Evolutionary conservation across 306 rosid genomes (phyloP).

Genomic region (Quercus aquifolioides): DNA sequence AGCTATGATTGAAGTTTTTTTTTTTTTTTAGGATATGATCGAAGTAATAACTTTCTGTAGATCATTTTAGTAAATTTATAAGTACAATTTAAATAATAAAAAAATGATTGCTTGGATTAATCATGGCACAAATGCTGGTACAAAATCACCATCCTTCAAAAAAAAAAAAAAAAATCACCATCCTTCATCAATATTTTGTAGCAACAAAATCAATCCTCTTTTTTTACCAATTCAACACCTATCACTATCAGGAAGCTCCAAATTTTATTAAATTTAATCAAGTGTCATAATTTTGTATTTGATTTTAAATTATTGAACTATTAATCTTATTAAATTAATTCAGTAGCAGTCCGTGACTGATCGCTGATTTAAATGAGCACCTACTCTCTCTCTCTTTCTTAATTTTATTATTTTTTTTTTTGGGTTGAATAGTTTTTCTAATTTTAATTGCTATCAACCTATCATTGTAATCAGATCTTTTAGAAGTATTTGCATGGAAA

Average conservation of each 20-base stretch:
- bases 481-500: too few species aligned
- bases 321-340: neutral
- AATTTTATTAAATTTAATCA: neutral
- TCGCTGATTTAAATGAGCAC: neutral
- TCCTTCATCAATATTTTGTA: neutral
- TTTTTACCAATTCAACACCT: neutral
- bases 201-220: neutral
- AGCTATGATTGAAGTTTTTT: too few species aligned
- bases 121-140: neutral
- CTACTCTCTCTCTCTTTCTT: neutral
- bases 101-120: neutral
- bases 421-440: too few species aligned
- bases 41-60: neutral
- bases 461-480: too few species aligned
- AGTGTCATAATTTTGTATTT: neutral
- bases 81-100: too few species aligned
- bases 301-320: too few species aligned
- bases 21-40: too few species aligned
- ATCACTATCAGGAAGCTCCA: neutral
- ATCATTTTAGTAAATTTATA: neutral
- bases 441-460: too few species aligned
- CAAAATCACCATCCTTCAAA: neutral
- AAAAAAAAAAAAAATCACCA: neutral
- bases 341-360: neutral
- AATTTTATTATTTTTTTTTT: too few species aligned